phyloP scores from a whole-genome alignment of 768 basidiomycete genomes.

The Pleurotus sapidus region DNA sequence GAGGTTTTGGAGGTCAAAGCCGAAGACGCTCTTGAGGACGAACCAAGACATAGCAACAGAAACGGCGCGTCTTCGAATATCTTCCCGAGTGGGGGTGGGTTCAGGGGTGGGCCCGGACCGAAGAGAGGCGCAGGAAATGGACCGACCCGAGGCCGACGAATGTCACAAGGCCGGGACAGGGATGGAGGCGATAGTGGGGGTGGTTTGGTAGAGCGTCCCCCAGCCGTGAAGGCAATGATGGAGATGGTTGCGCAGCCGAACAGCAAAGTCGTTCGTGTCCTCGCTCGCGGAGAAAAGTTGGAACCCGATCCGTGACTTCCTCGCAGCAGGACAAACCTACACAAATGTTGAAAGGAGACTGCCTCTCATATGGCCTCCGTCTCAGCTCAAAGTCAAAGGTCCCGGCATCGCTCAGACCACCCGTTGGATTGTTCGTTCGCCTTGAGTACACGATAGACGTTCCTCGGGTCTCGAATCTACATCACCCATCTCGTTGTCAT shows the following conservation, averaged over 20 bases:
- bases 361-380: neutral
- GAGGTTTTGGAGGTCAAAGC: constrained; percentile 52
- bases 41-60: neutral
- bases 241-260: constrained; percentile 64
- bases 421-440: constrained; percentile 1
- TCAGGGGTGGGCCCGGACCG: neutral
- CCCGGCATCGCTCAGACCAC: neutral
- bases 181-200: constrained; percentile 10
- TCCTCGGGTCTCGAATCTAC: neutral
- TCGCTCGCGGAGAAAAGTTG: constrained; percentile 83
- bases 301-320: constrained; percentile 40
- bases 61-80: neutral
- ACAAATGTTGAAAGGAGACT: neutral
- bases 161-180: constrained; percentile 20
- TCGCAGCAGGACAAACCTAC: neutral
- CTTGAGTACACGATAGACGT: neutral
- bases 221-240: constrained; percentile 82
- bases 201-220: constrained; percentile 71
- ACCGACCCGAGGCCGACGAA: constrained; percentile 28
- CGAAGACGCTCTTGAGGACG: constrained; percentile 6
- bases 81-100: neutral
- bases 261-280: constrained; percentile 72
- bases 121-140: constrained; percentile 8
- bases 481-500: constrained; percentile 2
- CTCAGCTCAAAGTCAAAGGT: neutral